Percentiles rank a stretch among this genome's conserved stretches.
phyloP scores from a whole-genome alignment of 179 eudicot species.

The Spergularia azorica region DNA sequence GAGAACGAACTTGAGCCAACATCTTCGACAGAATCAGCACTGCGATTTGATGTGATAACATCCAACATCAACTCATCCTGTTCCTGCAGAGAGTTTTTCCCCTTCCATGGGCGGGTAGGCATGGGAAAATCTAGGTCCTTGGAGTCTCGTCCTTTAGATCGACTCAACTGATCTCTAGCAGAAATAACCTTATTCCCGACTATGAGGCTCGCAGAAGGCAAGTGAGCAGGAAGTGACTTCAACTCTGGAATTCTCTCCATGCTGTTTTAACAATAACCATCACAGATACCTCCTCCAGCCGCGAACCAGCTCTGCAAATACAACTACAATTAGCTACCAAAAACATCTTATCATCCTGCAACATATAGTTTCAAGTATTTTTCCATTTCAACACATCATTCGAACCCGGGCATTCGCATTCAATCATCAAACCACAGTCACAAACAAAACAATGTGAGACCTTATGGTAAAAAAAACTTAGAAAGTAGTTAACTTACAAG shows the following conservation, averaged over 20 bases:
- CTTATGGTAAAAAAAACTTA: background rate
- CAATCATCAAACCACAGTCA: background rate
- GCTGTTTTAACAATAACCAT: constrained; percentile 38
- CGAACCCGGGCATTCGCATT: background rate
- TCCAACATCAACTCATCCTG: constrained; percentile 65
- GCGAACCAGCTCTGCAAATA: constrained; percentile 25
- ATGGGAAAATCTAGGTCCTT: constrained; percentile 44
- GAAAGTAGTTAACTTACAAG: background rate
- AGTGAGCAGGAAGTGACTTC: constrained; percentile 39
- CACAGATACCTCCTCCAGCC: constrained; percentile 22
- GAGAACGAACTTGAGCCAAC: constrained; percentile 56
- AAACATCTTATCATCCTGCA: background rate
- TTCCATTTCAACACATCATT: background rate
- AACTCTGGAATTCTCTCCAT: constrained; percentile 66
- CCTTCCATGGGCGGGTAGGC: constrained; percentile 53
- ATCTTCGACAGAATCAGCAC: constrained; percentile 57
- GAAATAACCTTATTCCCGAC: constrained; percentile 31
- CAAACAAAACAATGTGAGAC: background rate
- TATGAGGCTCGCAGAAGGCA: constrained; percentile 41
- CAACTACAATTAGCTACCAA: constrained; percentile 3
- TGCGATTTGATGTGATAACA: constrained; percentile 43
- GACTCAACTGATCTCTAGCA: constrained; percentile 39
- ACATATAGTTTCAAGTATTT: constrained; percentile 1
- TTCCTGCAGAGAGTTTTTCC: constrained; percentile 47
- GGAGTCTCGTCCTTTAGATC: constrained; percentile 31